Evolutionary conservation across 140 eudicot species (phyloP).

Genomic region (Ambrosia hybrid): DNA sequence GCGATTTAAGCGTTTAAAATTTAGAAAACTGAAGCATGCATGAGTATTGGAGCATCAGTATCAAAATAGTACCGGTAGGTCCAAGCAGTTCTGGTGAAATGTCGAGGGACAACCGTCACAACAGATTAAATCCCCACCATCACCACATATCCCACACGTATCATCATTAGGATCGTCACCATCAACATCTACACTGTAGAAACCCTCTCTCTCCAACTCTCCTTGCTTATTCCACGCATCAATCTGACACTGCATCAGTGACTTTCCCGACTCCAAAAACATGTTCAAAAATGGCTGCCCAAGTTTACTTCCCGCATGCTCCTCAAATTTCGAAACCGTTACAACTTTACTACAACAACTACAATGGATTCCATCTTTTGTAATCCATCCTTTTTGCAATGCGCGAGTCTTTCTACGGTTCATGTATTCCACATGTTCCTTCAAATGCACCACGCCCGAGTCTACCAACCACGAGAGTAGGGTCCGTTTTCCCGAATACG

Average conservation of each 20-base stretch:
- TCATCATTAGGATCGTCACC: conserved; percentile 95
- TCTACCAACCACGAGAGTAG: conserved; percentile 79
- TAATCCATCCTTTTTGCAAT: conserved; percentile 78
- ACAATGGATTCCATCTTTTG: conserved; percentile 82
- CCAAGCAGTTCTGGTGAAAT: conserved; percentile 85
- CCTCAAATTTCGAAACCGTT: conserved; percentile 64
- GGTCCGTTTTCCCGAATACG: conserved; percentile 73
- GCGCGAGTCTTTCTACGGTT: conserved; percentile 54
- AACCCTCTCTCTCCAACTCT: conserved; percentile 52
- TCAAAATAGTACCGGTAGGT: conserved; percentile 47
- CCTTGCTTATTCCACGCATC: conserved; percentile 86
- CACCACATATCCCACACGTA: conserved; percentile 85
- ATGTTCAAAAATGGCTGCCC: conserved; percentile 66
- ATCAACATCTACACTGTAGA: conserved; percentile 51
- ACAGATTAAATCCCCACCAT: conserved; percentile 91
- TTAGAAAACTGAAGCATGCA: background rate
- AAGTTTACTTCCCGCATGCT: conserved; percentile 76
- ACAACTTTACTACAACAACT: conserved; percentile 80
- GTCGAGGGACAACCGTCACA: conserved; percentile 98
- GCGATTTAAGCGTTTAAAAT: conserved; percentile 1
- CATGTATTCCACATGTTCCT: conserved; percentile 71
- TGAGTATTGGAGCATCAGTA: background rate
- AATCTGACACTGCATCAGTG: conserved; percentile 69
- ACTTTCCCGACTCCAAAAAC: conserved; percentile 61
- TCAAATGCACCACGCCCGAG: conserved; percentile 55